phyloP scores from a whole-genome alignment of 192 early-diverging fungal species.

The Backusella sp. region DNA sequence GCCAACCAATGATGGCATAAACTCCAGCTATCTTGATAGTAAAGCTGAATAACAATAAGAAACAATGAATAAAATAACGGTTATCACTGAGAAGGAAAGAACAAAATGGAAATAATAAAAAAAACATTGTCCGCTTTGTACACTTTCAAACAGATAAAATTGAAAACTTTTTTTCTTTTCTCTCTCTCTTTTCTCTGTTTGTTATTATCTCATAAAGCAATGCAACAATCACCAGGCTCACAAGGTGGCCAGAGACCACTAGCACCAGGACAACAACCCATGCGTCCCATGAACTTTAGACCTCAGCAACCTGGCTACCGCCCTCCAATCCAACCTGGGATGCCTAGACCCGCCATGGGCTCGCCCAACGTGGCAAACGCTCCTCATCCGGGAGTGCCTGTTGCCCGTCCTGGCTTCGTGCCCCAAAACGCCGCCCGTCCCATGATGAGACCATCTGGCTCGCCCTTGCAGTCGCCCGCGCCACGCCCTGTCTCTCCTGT shows the following conservation, averaged over 20 bases:
- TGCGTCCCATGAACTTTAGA: slow-evolving; percentile 12
- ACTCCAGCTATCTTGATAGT: not conserved
- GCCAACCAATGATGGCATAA: not conserved
- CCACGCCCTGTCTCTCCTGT: not conserved
- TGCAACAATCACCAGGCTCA: slow-evolving; percentile 3
- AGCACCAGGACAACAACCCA: slow-evolving; percentile 9
- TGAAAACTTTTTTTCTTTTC: not conserved
- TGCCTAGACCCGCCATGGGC: not conserved
- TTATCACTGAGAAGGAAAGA: not conserved
- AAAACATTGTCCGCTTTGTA: not conserved
- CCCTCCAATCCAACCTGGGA: slow-evolving; percentile 7
- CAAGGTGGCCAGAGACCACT: slow-evolving; percentile 15
- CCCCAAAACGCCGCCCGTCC: slow-evolving; percentile 18
- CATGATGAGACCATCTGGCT: slow-evolving; percentile 13
- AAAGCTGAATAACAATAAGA: not conserved
- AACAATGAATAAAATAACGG: not conserved
- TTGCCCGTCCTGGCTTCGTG: not conserved
- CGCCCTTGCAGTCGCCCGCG: slow-evolving; percentile 14
- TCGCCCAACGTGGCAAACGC: not conserved
- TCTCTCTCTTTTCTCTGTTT: not conserved
- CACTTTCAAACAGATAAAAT: slow-evolving; percentile 4
- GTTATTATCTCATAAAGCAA: not conserved
- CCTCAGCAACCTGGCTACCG: slow-evolving; percentile 6
- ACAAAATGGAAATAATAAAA: not conserved
- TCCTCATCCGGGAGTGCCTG: slow-evolving; percentile 10